Base-by-base conservation (phyloP, 176 grass and related monocot genomes). In the Neostapfia colusana region DNA sequence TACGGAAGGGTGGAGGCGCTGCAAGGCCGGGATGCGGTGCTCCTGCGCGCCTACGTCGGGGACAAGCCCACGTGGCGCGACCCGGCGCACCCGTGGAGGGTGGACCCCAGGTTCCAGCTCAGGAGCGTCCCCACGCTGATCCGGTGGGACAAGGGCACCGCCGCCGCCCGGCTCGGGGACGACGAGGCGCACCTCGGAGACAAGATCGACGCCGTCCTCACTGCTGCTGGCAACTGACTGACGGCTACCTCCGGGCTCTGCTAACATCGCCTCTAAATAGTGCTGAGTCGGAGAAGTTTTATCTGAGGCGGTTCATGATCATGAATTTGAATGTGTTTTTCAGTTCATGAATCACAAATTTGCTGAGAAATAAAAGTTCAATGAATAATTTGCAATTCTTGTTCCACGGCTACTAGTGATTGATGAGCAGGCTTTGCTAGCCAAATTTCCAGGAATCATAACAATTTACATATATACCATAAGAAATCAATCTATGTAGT, bases 1-100 rank as follows among this genome's bases (percentile, higher is more conserved):
- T 87, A 85, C 69, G 56, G 76, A 63, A 93, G 64, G 80, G 75
- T 97, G 42, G 89, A 86, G 40, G 43, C 75, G 12, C 55, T 67
- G 51, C 58, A 10, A 44, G 82, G 72, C n/a, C 76, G 0, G 53
- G 84, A 90, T 70, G 89, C 83, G 48, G 63, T 88, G 80, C 85
- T 97, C 23, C 85, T 93, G 63, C 90, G 85, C 63, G 95, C 85
- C 36, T 97, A 91, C 67, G 94, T 91, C 41, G 95, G 95, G 23
- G 89, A 97, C 81, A 87, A 84, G 78, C 79, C 89, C 21, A 89
- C 91, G 4, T 97, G 94, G 94, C 79, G 91, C 76, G 73, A 89
- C 77, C 82, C 75, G 3, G 79, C 61, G 66, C 91, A 97, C 80
- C 91, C 82, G 37, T 97, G 84, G 88, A 93, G 91, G 72, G 72